Base-by-base conservation (phyloP, 306 rosid genomes). In the Ormosia emarginata region DNA sequence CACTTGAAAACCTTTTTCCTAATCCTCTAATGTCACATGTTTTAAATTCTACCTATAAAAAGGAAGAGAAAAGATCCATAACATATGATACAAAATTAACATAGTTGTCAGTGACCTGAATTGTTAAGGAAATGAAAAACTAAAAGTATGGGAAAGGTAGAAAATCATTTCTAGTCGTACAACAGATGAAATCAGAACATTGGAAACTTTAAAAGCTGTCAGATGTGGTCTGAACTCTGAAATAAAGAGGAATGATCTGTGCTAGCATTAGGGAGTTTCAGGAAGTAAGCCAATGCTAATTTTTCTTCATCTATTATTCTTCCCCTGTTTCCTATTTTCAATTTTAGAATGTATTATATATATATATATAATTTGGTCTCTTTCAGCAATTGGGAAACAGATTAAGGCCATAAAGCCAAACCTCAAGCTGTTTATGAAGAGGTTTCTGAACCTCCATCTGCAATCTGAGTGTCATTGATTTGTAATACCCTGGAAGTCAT, bases 371-470 rank as follows among this genome's bases (percentile, higher is more conserved):
- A 0, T 84, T 50, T 43, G 44, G 58, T 66, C 49, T 71, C 66
- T 76, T 79, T 67, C 57, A 64, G 76, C 17, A 87, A 84, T 50
- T 11, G 73, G 50, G 41, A 82, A 80, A 79, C 29, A 30, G 29
- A 79, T 79, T 32, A 75, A 83, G 75, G 64, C 69, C 50, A 79
- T 63, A 72, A 24, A 24, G 24, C 18, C 73, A 83, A 71, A 95
- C 99, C 97, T 95, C 99, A 74, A 95, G 93, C 83, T 95, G 99
- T 86, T 95, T 98, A 84, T 95, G 97, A 78, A 95, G 95, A 79
- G 98, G 99, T 86, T 93, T 95, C 87, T 95, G 98, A 83, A 95
- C 99, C 87, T 95, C 99, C 99, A 95, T 95, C 86, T 95, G 99
- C 98, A 95, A 88, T 87, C 93, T 88, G 66, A 57, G 99, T 98